These are phyloP conservation scores for Haplosporangium gracile DNA, from an alignment of 192 early-diverging fungal species.

Conservation along the genomic window DNA sequence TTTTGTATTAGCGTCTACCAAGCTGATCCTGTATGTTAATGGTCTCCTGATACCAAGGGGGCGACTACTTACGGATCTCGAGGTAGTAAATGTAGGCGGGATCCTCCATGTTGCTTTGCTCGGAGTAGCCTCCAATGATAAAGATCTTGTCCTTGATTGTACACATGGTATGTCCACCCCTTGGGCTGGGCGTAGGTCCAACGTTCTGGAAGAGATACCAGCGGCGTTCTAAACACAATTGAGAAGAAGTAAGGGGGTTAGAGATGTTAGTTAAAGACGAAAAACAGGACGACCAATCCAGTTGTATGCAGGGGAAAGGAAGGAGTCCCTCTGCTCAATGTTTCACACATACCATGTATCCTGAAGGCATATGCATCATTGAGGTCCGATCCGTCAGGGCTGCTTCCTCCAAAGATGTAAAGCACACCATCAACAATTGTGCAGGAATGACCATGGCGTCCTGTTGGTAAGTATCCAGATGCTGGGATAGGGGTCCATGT, in stretches of 20 bases:
- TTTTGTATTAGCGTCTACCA: neutral
- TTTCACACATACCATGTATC: constrained; percentile 57
- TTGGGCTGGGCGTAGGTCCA: constrained; percentile 61
- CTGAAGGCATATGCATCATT: constrained; percentile 66
- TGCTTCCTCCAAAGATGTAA: constrained; percentile 70
- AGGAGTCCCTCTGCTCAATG: neutral
- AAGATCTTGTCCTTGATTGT: constrained; percentile 61
- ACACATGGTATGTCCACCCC: constrained; percentile 60
- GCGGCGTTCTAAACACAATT: constrained; percentile 55
- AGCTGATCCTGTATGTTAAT: neutral
- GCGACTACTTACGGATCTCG: constrained; percentile 18
- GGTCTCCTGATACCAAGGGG: neutral
- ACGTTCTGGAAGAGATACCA: constrained; percentile 72
- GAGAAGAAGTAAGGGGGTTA: neutral
- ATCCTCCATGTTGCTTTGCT: constrained; percentile 38
- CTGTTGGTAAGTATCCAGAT: constrained; percentile 63
- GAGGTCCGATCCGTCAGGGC: constrained; percentile 56
- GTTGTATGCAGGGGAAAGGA: neutral
- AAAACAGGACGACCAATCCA: neutral
- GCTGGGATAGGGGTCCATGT: constrained; percentile 61
- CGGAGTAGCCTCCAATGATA: constrained; percentile 66
- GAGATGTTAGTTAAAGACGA: neutral
- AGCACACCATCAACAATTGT: constrained; percentile 63
- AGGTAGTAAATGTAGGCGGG: constrained; percentile 45
- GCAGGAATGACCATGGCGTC: constrained; percentile 55